Evolutionary conservation across 2,329 filamentous ascomycete species (phyloP), one percentile per base, ranked within the genome.

Genomic region (Phoma herbarum): DNA sequence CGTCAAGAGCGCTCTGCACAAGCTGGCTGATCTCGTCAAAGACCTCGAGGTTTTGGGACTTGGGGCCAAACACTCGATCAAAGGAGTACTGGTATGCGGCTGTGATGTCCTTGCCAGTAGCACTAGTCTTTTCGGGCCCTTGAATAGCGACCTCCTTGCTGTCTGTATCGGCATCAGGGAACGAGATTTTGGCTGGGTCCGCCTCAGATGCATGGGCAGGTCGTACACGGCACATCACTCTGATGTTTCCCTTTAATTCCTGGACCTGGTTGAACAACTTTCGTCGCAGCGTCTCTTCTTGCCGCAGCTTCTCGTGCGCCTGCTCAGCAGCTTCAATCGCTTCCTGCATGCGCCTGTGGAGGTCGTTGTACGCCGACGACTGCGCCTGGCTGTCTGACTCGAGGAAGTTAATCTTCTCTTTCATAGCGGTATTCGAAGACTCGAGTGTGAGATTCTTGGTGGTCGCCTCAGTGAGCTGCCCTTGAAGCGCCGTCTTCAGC

Each of bases 231-330:
- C 94, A 98, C 87, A 99, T 99, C 65, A 99, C 95, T 20, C 95
- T 90, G 71, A 99, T 99, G 74, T 99, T 99, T 69, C 95, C 95
- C 77, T 97, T 97, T 59, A 99, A 86, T 73, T 99, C 95, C 75
- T 99, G 93, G 45, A 99, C 94, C 76, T 96, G 95, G 78, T 98
- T 98, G 81, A 98, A 97, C 0, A 99, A 85, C 67, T 96, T 94
- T 22, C 95, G 87, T 14, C 95, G 88, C 49, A 97, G 83, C 0
- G 91, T 95, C 78, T 99, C 95, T 74, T 98, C 95, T 70, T 90
- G 92, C 62, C 95, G 89, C 26, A 99, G 83, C 73, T 95, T 97
- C 64, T 92, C 87, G 56, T 90, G 88, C 1, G 91, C 88, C 33
- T 86, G 84, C 28, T 90, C 87, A 1, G 90, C 91, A 20, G 85